Evolutionary conservation across 1,139 yeast genomes (phyloP).

Genomic region (Diutina sp.): DNA sequence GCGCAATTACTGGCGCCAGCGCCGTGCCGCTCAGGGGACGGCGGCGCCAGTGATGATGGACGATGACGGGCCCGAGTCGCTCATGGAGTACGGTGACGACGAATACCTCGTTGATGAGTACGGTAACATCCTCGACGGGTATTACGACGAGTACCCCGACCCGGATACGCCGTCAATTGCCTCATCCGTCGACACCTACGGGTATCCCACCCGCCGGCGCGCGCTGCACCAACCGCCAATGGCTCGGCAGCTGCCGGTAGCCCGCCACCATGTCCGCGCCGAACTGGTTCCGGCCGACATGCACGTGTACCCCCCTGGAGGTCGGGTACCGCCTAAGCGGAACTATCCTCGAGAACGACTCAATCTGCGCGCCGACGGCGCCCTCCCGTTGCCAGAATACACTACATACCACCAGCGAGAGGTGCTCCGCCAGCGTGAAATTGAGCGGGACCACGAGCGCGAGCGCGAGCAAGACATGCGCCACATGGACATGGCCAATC

Average conservation of each 20-base stretch:
- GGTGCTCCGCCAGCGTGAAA: neutral
- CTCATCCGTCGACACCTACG: neutral
- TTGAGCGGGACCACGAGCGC: neutral
- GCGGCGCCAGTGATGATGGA: constrained; percentile 4
- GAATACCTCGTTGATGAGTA: constrained; percentile 2
- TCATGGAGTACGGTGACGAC: constrained; percentile 3
- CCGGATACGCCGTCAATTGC: neutral
- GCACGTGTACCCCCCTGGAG: neutral
- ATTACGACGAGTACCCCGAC: constrained; percentile 2
- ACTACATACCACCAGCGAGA: constrained; percentile 1
- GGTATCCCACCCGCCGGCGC: neutral
- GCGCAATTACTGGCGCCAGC: neutral
- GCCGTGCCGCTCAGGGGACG: neutral
- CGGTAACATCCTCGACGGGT: neutral
- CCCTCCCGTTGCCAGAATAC: neutral
- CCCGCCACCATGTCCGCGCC: neutral
- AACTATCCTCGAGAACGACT: neutral
- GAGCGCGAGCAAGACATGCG: neutral
- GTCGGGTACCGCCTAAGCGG: neutral
- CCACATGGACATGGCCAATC: neutral
- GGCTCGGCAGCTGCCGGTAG: neutral
- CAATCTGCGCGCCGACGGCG: neutral
- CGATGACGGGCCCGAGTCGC: constrained; percentile 5
- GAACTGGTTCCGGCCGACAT: neutral
- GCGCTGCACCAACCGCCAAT: neutral